A percentile compares a stretch with the other conserved stretches of the same genome.
Conservation (phyloP, 805 yeast genomes). For the Millerozyma miso region DNA sequence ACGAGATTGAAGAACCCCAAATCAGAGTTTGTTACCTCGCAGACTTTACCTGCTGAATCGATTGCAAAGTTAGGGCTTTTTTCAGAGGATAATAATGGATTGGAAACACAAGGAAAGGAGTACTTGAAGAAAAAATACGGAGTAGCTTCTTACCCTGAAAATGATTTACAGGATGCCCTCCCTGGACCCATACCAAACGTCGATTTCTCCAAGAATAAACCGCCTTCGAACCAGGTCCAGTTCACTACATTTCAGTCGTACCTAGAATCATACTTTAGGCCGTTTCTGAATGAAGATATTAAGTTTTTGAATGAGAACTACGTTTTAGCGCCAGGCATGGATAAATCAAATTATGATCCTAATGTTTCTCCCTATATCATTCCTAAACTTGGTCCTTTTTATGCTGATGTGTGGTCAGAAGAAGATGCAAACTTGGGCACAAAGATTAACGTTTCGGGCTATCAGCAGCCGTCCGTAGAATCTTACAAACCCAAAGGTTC, state of each 20-base stretch:
- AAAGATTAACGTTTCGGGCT: constrained; percentile 46
- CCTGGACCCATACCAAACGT: constrained; percentile 88
- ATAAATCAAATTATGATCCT: constrained; percentile 54
- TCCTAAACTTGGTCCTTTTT: constrained; percentile 81
- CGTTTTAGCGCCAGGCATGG: constrained; percentile 50
- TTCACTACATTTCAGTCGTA: constrained; percentile 82
- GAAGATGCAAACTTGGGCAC: constrained; percentile 57
- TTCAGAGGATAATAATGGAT: constrained; percentile 54
- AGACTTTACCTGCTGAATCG: constrained; percentile 63
- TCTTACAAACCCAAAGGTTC: constrained; percentile 56
- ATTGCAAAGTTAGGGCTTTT: constrained; percentile 59
- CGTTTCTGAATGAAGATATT: constrained; percentile 75
- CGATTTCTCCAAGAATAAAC: constrained; percentile 77
- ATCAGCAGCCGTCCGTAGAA: constrained; percentile 38
- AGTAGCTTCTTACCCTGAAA: constrained; percentile 85
- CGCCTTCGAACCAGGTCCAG: constrained; percentile 80
- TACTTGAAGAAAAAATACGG: constrained; percentile 72
- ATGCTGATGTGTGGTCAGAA: constrained; percentile 80
- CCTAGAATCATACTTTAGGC: constrained; percentile 80
- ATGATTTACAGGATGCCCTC: constrained; percentile 65
- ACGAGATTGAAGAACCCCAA: constrained; percentile 66
- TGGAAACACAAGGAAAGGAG: constrained; percentile 68
- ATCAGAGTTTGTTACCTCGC: constrained; percentile 69
- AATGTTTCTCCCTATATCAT: constrained; percentile 66
- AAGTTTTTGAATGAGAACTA: constrained; percentile 62